phyloP scores from a whole-genome alignment of 306 rosid species.

The Betula pendula region DNA sequence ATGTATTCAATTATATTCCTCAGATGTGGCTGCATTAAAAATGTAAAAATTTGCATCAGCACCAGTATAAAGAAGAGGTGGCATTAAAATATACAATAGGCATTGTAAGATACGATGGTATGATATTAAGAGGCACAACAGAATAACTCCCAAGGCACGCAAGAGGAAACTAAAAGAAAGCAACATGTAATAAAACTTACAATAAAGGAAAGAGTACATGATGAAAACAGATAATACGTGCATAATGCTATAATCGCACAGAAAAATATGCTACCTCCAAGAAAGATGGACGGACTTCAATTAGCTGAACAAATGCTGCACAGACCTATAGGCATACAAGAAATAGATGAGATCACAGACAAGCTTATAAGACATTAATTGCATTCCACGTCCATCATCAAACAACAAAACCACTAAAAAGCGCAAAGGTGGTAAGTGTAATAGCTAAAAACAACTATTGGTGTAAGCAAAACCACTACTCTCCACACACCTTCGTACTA shows the following conservation, averaged over 20 bases:
- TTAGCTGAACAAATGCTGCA: conserved; percentile 94
- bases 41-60: conserved; percentile 35
- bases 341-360: conserved; percentile 11
- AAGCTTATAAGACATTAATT: conserved; percentile 9
- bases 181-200: not conserved
- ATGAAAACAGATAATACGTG: not conserved
- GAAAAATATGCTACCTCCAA: conserved; percentile 64
- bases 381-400: conserved; percentile 7
- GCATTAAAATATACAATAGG: conserved; percentile 20
- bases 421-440: not conserved
- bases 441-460: not conserved
- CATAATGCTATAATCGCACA: conserved; percentile 11
- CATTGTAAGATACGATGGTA: conserved; percentile 6
- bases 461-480: not conserved
- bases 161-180: not conserved
- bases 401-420: not conserved
- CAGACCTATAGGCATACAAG: conserved; percentile 60
- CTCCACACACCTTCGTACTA: not conserved
- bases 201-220: not conserved
- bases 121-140: conserved; percentile 9
- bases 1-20: conserved; percentile 85
- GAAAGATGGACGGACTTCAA: conserved; percentile 89
- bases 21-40: conserved; percentile 77
- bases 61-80: conserved; percentile 11
- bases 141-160: conserved; percentile 15